Conservation (phyloP, 73 alveolate genomes). For the Paramecium bursaria region DNA sequence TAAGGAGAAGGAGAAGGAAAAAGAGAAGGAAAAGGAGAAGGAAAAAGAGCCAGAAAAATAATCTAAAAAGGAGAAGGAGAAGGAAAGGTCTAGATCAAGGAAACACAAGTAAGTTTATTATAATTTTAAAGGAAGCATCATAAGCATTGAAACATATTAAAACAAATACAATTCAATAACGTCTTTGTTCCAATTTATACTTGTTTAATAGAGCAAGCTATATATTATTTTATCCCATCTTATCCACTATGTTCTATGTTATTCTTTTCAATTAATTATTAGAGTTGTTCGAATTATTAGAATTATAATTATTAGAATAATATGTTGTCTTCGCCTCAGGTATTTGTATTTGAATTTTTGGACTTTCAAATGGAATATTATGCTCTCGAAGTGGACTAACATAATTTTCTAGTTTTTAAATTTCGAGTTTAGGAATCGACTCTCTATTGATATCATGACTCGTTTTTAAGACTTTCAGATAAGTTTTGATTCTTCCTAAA, state of each 20-base stretch:
- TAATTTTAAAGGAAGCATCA: slow-evolving; percentile 43
- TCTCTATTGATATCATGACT: neutral
- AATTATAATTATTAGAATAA: no score
- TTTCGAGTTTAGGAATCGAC: neutral
- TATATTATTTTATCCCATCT: slow-evolving; percentile 34
- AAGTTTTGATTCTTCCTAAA: slow-evolving; percentile 50
- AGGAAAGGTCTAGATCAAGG: slow-evolving; percentile 26
- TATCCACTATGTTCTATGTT: slow-evolving; percentile 17
- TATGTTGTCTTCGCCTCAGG: neutral
- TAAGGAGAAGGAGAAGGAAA: slow-evolving; percentile 17
- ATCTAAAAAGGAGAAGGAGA: slow-evolving; percentile 24
- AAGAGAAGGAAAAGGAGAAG: slow-evolving; percentile 39
- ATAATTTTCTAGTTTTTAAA: neutral
- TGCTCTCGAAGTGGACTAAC: slow-evolving; percentile 48
- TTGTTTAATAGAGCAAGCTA: no score
- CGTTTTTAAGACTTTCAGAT: slow-evolving; percentile 41
- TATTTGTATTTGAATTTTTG: slow-evolving; percentile 9
- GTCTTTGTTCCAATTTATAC: no score
- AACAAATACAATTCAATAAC: no score
- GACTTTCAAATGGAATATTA: slow-evolving; percentile 43
- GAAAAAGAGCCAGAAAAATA: slow-evolving; percentile 6
- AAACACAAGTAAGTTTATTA: slow-evolving; percentile 48
- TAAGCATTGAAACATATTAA: slow-evolving; percentile 38
- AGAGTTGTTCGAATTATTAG: neutral
- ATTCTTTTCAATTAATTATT: slow-evolving; percentile 5